Percentiles rank a stretch among this genome's conserved stretches.
Evolutionary conservation across 2,329 filamentous ascomycete species (phyloP).

Genomic region (Ramichloridium luteum): DNA sequence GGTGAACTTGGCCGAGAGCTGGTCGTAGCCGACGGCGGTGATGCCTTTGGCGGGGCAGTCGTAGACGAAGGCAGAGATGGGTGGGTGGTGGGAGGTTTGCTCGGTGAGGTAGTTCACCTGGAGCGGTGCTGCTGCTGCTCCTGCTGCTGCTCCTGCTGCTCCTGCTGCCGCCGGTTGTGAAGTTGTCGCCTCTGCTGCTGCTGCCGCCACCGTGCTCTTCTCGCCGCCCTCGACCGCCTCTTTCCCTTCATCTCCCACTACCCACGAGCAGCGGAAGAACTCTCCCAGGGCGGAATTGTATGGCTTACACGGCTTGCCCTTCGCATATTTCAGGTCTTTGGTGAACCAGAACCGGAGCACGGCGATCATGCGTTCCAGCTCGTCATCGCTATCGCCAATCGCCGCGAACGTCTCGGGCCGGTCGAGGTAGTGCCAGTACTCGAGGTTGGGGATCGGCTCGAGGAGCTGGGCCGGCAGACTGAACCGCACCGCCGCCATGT

Average conservation of each 20-base stretch:
- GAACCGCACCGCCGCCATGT: slow-evolving; percentile 91
- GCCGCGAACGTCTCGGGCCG: slow-evolving; percentile 79
- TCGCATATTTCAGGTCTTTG: slow-evolving; percentile 97
- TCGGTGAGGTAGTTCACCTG: slow-evolving; percentile 91
- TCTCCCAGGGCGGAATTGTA: slow-evolving; percentile 96
- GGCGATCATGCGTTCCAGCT: slow-evolving; percentile 85
- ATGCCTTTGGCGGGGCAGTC: slow-evolving; percentile 86
- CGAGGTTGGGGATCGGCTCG: slow-evolving; percentile 90
- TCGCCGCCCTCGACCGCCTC: slow-evolving; percentile 22
- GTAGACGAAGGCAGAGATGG: slow-evolving; percentile 90
- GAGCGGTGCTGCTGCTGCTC: too few species aligned
- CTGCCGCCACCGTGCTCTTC: too few species aligned
- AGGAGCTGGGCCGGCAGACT: slow-evolving; percentile 90
- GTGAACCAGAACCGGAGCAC: slow-evolving; percentile 97
- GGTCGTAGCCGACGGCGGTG: slow-evolving; percentile 80
- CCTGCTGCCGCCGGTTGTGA: slow-evolving; percentile 12
- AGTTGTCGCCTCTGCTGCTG: slow-evolving; percentile 4
- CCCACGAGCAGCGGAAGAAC: slow-evolving; percentile 98
- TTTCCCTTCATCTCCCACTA: slow-evolving; percentile 50
- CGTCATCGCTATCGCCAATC: slow-evolving; percentile 80
- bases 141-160: slow-evolving; percentile 2
- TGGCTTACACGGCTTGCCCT: slow-evolving; percentile 96
- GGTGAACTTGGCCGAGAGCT: slow-evolving; percentile 95
- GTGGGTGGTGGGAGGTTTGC: slow-evolving; percentile 95
- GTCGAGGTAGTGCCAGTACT: slow-evolving; percentile 99